Evolutionary conservation across 1,284 basidiomycete genomes (phyloP).

Genomic region (Cystobasidium slooffiae): DNA sequence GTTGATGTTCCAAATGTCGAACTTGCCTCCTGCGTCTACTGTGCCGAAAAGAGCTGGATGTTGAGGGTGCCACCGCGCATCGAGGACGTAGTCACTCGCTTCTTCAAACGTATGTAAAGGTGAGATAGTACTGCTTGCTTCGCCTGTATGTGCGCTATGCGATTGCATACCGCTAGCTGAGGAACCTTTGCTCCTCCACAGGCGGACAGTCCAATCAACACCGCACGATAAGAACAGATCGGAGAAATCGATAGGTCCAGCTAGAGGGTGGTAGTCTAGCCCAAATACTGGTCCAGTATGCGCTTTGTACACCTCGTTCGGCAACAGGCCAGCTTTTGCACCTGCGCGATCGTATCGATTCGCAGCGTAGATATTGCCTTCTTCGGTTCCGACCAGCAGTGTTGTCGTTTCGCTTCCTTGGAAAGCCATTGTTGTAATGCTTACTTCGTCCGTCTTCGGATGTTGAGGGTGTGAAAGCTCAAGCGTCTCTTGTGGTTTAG

Average conservation of each 20-base stretch:
- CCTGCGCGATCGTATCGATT: conserved; percentile 95
- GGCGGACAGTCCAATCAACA: conserved; percentile 94
- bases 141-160: conserved; percentile 19
- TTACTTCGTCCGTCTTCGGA: conserved; percentile 93
- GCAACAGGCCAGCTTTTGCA: conserved; percentile 90
- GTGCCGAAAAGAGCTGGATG: conserved; percentile 93
- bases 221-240: conserved; percentile 90
- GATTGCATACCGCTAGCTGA: conserved; percentile 15
- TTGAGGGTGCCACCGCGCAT: conserved; percentile 93
- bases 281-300: conserved; percentile 93
- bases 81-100: conserved; percentile 97
- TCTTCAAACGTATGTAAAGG: conserved; percentile 93
- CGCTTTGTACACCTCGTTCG: conserved; percentile 85
- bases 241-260: conserved; percentile 87
- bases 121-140: conserved; percentile 60
- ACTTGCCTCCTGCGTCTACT: conserved; percentile 90
- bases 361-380: conserved; percentile 93
- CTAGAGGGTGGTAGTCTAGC: conserved; percentile 87
- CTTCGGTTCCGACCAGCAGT: conserved; percentile 96
- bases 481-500: conserved; percentile 93
- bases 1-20: conserved; percentile 97
- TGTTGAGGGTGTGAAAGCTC: conserved; percentile 80
- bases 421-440: conserved; percentile 89
- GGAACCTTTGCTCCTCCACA: conserved; percentile 69
- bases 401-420: conserved; percentile 92